These are phyloP conservation scores for Dryas alaskensis DNA, from an alignment of 306 rosid genomes.

Conservation along the genomic window DNA sequence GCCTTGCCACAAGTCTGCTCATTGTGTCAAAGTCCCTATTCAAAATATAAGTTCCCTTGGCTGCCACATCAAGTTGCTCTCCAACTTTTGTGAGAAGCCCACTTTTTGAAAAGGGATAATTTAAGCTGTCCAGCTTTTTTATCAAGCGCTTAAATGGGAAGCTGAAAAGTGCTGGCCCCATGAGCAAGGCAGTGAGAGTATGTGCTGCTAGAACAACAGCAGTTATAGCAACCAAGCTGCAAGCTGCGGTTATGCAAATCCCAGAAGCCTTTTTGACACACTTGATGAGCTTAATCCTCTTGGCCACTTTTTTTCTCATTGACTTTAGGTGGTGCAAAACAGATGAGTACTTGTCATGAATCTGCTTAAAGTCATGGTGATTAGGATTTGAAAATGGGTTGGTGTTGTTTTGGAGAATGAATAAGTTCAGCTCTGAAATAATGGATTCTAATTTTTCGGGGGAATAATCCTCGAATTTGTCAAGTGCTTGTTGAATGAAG, in stretches of 20 bases:
- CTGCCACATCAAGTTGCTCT: constrained; percentile 51
- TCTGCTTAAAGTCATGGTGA: constrained; percentile 35
- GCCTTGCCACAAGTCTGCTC: constrained; percentile 45
- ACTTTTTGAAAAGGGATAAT: constrained; percentile 10
- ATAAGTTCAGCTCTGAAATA: constrained; percentile 31
- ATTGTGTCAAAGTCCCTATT: constrained; percentile 53
- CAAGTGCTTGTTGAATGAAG: constrained; percentile 36
- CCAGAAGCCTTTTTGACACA: constrained; percentile 26
- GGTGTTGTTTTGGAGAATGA: constrained; percentile 25
- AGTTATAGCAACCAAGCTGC: constrained; percentile 36
- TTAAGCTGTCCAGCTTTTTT: constrained; percentile 16
- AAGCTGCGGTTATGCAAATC: constrained; percentile 34
- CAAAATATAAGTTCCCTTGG: constrained; percentile 58
- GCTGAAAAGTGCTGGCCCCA: constrained; percentile 36
- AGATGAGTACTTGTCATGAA: constrained; percentile 35
- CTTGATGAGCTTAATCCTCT: constrained; percentile 38
- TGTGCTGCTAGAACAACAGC: constrained; percentile 38
- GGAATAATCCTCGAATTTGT: constrained; percentile 28
- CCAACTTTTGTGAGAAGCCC: constrained; percentile 32
- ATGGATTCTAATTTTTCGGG: constrained; percentile 14
- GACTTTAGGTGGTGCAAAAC: constrained; percentile 30
- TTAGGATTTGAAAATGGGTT: constrained; percentile 39
- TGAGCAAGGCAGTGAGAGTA: constrained; percentile 24
- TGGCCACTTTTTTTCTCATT: constrained; percentile 45
- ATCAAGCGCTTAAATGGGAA: constrained; percentile 28